phyloP scores from a whole-genome alignment of 768 basidiomycete species.

The Hortiboletus campestris region DNA sequence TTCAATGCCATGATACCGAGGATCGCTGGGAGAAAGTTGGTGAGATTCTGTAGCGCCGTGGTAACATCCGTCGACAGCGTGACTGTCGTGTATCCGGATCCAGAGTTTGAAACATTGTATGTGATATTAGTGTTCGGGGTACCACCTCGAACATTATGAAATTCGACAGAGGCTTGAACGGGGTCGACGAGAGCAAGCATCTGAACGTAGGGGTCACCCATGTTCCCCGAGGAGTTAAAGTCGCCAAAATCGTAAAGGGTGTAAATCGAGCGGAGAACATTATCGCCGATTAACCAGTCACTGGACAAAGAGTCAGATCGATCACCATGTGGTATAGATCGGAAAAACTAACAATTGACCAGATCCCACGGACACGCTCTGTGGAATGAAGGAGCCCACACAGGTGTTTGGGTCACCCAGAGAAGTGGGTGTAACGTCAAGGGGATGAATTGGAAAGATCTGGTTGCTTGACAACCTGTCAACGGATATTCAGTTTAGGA shows the following conservation, averaged over 20 bases:
- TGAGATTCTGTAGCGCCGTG: slow-evolving; percentile 59
- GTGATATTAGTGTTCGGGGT: slow-evolving; percentile 64
- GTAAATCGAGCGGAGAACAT: slow-evolving; percentile 79
- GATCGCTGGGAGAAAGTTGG: slow-evolving; percentile 67
- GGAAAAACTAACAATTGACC: slow-evolving; percentile 60
- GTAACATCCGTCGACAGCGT: slow-evolving; percentile 58
- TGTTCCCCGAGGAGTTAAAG: slow-evolving; percentile 57
- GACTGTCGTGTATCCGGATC: slow-evolving; percentile 45
- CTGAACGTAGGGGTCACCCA: slow-evolving; percentile 79
- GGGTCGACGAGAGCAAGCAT: slow-evolving; percentile 69
- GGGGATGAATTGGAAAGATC: slow-evolving; percentile 74
- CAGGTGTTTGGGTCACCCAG: slow-evolving; percentile 49
- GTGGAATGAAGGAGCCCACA: slow-evolving; percentile 75
- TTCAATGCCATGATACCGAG: slow-evolving; percentile 77
- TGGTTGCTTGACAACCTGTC: slow-evolving; percentile 50
- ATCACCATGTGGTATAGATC: background rate
- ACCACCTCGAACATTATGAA: slow-evolving; percentile 67
- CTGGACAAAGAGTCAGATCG: slow-evolving; percentile 35
- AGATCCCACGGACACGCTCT: slow-evolving; percentile 51
- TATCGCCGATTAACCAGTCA: slow-evolving; percentile 83
- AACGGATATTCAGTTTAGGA: slow-evolving; percentile 5
- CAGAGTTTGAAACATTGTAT: slow-evolving; percentile 49
- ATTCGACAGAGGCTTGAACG: slow-evolving; percentile 66
- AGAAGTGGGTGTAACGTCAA: slow-evolving; percentile 62
- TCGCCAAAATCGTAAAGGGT: slow-evolving; percentile 85